Evolutionary conservation across 257 asterid genomes (phyloP).

Genomic region (Nicotiana sylvestris): DNA sequence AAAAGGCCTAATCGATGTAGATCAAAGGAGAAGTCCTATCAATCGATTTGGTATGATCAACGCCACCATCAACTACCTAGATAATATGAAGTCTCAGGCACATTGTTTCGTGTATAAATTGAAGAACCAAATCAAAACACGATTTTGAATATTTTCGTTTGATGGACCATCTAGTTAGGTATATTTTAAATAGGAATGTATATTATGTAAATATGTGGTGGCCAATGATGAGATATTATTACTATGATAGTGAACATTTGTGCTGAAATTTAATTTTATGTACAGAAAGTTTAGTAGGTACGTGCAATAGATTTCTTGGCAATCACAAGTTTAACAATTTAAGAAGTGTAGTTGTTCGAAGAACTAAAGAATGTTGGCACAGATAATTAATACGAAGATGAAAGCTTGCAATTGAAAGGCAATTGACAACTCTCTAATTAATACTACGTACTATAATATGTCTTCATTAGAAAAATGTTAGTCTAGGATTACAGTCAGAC

Average conservation of each 20-base stretch:
- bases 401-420: neutral
- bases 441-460: neutral
- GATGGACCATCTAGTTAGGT: neutral
- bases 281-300: neutral
- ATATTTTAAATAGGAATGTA: neutral
- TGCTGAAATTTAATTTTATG: neutral
- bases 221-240: constrained; percentile 3
- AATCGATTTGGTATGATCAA: neutral
- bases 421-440: neutral
- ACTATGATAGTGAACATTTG: neutral
- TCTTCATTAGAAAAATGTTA: neutral
- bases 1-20: too few species aligned
- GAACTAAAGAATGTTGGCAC: neutral
- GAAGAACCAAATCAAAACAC: neutral
- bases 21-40: too few species aligned
- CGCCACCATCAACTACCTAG: neutral
- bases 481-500: too few species aligned
- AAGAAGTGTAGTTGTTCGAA: neutral
- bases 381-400: neutral
- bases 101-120: neutral
- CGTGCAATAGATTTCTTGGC: neutral
- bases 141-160: neutral
- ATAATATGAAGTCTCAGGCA: neutral
- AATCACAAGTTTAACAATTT: neutral
- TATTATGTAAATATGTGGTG: neutral